Evolutionary conservation across 2,329 filamentous ascomycete genomes (phyloP).

Genomic region (Fusarium illudens): DNA sequence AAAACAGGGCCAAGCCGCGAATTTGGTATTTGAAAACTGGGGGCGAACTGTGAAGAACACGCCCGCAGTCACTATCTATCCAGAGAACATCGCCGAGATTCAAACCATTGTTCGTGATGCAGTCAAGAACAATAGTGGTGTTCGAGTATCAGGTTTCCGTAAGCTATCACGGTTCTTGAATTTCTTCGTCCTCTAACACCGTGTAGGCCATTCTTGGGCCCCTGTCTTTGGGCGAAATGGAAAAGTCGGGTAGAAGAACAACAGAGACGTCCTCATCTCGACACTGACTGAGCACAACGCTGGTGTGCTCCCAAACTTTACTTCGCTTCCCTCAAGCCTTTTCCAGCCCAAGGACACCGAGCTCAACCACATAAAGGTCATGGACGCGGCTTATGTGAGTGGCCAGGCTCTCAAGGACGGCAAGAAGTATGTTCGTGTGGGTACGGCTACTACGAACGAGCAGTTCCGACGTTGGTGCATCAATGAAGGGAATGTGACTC

Average conservation of each 20-base stretch:
- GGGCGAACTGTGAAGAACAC: neutral
- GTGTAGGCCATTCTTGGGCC: neutral
- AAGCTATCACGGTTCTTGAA: too few species aligned
- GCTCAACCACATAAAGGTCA: neutral
- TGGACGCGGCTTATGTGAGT: neutral
- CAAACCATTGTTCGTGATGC: neutral
- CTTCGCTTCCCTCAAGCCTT: neutral
- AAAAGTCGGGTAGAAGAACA: neutral
- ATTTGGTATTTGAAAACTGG: neutral
- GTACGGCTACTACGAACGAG: neutral
- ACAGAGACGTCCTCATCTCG: neutral
- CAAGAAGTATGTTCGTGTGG: neutral
- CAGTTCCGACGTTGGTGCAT: neutral
- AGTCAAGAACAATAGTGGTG: neutral
- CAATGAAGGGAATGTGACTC: neutral
- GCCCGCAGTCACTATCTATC: neutral
- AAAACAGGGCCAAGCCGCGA: neutral
- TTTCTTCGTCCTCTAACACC: neutral
- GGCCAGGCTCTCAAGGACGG: neutral
- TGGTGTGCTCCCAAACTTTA: neutral
- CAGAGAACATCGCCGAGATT: neutral
- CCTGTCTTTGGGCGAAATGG: neutral
- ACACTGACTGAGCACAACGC: neutral
- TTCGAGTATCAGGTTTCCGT: neutral
- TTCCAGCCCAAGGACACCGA: neutral